These are phyloP conservation scores for Chrysochromulina parva DNA, from an alignment of 78 protist species.

Conservation along the genomic window DNA sequence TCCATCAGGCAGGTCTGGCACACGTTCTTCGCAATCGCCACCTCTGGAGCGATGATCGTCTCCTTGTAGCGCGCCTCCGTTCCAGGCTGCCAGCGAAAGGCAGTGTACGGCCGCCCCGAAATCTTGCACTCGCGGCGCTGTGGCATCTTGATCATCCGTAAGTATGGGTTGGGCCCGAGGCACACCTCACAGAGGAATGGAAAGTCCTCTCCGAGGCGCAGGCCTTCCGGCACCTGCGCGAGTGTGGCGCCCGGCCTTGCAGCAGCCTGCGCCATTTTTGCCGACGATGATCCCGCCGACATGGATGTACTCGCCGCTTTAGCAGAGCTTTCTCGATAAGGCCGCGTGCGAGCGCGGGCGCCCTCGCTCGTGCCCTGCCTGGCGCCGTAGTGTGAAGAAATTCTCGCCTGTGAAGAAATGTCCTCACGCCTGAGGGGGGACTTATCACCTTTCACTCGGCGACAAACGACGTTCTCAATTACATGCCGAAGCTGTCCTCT, in stretches of 20 bases:
- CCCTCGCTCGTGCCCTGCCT: too few species aligned
- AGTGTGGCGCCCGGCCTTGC: neutral
- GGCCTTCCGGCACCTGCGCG: conserved; percentile 27
- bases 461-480: too few species aligned
- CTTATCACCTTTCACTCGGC: too few species aligned
- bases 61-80: conserved; percentile 48
- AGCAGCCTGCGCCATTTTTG: neutral
- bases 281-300: neutral
- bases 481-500: too few species aligned
- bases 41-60: conserved; percentile 39
- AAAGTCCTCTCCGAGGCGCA: conserved; percentile 35
- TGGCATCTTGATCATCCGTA: conserved; percentile 44
- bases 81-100: conserved; percentile 53
- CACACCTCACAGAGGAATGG: conserved; percentile 47
- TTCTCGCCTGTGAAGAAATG: too few species aligned
- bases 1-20: conserved; percentile 50
- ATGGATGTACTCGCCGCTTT: neutral
- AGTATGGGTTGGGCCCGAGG: conserved; percentile 48
- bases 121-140: conserved; percentile 34
- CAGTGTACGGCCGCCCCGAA: conserved; percentile 44
- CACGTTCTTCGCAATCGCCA: conserved; percentile 41
- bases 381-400: too few species aligned
- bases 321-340: too few species aligned
- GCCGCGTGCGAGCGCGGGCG: too few species aligned
- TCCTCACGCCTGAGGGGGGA: too few species aligned